Base-by-base conservation (phyloP, 2,329 filamentous ascomycete species). In the Hypoxylon sp. region DNA sequence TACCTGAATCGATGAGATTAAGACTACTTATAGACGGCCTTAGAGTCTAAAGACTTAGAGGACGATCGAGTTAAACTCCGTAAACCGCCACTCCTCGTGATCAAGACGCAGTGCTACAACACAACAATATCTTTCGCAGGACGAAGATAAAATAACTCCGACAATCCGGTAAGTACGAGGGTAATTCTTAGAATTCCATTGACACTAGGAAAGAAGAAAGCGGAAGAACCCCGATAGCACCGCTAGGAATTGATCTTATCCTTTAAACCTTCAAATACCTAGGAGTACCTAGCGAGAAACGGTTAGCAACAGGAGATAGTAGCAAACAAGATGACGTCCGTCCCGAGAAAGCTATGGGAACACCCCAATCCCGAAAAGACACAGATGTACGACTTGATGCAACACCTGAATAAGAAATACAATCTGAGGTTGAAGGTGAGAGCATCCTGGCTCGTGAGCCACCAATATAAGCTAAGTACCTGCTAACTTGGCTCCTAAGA, bases 281-380 rank as follows among this genome's bases (percentile, higher is more conserved):
- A 26, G 7, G 7, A 26, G n/a, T n/a, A n/a, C n/a, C n/a, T 26
- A 19, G 28, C 22, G 22, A n/a, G 19, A 22, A 48, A 48, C 47
- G 11, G 79, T 59, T 81, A 78, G 2, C 73, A 78, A 50, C 80
- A 83, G 67, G 69, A 70, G 20, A 78, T 73, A 28, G 69, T 84
- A 55, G 79, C 78, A 58, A 15, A 15, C 41, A 65, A 59, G 44
- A 63, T 65, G 68, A 56, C 57, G 7, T 30, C 71, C 55, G 71
- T 81, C 55, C 87, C 86, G 4, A 80, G 85, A 59, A 90, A 90
- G 80, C 83, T 91, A 56, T 91, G 89, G 89, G 86, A 89, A 76
- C 88, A 90, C 70, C 82, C 87, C 0, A 73, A 86, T 67, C 87
- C 87, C 15, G 73, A 85, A 71, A 82, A 79, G 64, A 92, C 90